These are phyloP conservation scores for Avena insularis DNA, from an alignment of 176 grass and related monocot genomes.

Conservation along the genomic window DNA sequence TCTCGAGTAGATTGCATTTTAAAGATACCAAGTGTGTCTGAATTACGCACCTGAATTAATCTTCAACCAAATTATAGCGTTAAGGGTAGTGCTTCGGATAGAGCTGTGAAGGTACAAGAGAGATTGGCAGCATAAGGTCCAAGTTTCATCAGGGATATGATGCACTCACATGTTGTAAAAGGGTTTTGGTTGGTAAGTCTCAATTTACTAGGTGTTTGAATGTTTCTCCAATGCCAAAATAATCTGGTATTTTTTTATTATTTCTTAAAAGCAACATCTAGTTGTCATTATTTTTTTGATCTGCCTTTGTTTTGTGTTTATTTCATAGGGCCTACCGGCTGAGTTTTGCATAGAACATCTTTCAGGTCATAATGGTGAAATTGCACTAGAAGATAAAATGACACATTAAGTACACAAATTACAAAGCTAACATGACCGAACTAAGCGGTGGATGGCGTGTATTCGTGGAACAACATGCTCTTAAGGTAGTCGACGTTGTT, in stretches of 20 bases:
- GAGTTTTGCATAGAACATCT: conserved; percentile 2
- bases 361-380: neutral
- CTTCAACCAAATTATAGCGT: neutral
- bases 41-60: neutral
- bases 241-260: too few species aligned
- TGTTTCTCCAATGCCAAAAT: neutral
- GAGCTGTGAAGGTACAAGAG: conserved; percentile 31
- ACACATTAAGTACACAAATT: neutral
- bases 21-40: neutral
- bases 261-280: too few species aligned
- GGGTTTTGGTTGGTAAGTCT: conserved; percentile 52
- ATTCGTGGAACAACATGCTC: too few species aligned
- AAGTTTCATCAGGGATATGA: conserved; percentile 42
- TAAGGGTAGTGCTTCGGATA: neutral
- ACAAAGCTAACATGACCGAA: neutral
- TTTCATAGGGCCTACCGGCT: conserved; percentile 13
- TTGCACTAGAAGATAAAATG: conserved; percentile 50
- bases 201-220: neutral
- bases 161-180: conserved; percentile 43
- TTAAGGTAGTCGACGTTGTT: too few species aligned
- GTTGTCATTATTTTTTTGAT: neutral
- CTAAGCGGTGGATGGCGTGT: too few species aligned
- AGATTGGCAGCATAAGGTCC: conserved; percentile 33
- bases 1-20: neutral
- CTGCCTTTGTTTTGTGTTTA: neutral